A percentile compares a stretch with the other conserved stretches of the same genome.
phyloP scores from a whole-genome alignment of 345 rosid species.

The Salix dunnii region DNA sequence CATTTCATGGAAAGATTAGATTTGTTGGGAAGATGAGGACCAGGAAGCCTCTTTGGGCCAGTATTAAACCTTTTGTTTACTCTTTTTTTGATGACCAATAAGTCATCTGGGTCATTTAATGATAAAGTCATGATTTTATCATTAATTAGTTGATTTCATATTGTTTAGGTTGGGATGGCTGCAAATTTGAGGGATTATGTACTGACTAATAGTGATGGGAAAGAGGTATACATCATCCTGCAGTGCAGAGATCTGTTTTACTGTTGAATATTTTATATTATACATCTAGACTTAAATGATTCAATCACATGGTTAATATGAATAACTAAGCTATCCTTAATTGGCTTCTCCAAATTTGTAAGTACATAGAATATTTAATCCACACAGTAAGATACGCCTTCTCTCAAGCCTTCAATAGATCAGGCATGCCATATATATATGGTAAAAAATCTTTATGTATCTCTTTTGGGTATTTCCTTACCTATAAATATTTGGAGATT shows the following conservation, averaged over 20 bases:
- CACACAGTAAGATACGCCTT: background rate
- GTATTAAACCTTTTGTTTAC: background rate
- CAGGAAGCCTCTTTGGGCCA: background rate
- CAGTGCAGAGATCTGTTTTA: background rate
- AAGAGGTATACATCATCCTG: constrained; percentile 42
- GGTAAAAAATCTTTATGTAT: background rate
- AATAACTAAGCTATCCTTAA: background rate
- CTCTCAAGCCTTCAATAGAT: background rate
- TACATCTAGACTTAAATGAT: background rate
- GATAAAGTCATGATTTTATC: background rate
- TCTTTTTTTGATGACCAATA: background rate
- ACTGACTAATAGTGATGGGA: constrained; percentile 61
- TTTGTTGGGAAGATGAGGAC: background rate
- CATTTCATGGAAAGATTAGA: background rate
- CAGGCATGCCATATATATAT: background rate
- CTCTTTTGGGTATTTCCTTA: background rate
- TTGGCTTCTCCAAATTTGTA: background rate
- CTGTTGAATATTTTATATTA: background rate
- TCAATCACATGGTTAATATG: background rate
- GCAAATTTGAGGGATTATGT: constrained; percentile 77
- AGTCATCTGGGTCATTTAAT: background rate
- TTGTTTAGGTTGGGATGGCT: constrained; percentile 74
- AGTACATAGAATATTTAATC: background rate
- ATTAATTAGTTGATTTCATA: constrained; percentile 2
- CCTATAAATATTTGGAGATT: background rate